Base-by-base conservation (phyloP, 2,329 filamentous ascomycete species). In the Aspergillus ochraceoroseus region DNA sequence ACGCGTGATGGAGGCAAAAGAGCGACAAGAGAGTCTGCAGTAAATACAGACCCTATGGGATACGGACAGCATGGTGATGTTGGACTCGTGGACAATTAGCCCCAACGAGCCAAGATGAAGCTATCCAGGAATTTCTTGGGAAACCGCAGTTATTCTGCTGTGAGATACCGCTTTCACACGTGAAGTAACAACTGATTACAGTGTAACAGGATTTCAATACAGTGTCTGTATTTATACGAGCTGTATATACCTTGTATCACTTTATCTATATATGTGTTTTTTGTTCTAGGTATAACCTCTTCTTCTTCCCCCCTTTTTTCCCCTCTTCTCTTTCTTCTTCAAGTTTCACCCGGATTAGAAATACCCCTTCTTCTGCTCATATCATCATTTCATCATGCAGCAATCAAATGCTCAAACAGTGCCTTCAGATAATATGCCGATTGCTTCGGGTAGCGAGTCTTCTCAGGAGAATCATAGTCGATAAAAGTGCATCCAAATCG, bases 401-500 rank as follows among this genome's bases (percentile, higher is more conserved):
- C 15, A 15, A 86, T 79, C 54, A 86, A 68, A 53, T 72, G 73
- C 33, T 79, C 78, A 59, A 89, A 87, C 46, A 87, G 70, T 41
- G 76, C 73, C 52, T 79, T 77, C 51, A 90, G 71, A 57, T 76
- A 75, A 62, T 73, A 76, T 14, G 83, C 85, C 60, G 83, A 88
- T 75, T 87, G 84, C 74, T 90, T 90, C 19, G 85, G 79, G 54
- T 80, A 74, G 20, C 85, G 52, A 12, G 48, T 75, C 69, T 80
- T 84, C 70, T 88, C 84, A 17, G 79, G 79, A 44, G 84, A 76
- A 51, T 77, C 53, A 59, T 87, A 90, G 65, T 89, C 84, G 39
- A 90, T 84, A 58, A 75, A 88, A 3, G 80, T 84, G 44, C 85
- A 82, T 27, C 85, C 85, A 57, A 90, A 89, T 30, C 85, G 76